phyloP scores from a whole-genome alignment of 1,284 basidiomycete genomes.

The Mixia osmundae region DNA sequence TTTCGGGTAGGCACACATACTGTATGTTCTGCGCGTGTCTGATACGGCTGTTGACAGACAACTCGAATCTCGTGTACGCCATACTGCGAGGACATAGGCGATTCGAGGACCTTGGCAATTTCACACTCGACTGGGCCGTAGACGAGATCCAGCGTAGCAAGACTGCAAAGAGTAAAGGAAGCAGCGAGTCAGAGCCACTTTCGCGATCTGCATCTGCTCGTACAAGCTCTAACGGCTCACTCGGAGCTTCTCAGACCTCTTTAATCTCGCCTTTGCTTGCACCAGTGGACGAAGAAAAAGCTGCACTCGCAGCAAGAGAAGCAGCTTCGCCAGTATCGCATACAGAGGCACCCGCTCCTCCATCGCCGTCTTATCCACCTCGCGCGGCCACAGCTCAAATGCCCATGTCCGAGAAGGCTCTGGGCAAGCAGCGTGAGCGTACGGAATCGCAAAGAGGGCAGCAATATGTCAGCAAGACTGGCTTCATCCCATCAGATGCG shows the following conservation, averaged over 20 bases:
- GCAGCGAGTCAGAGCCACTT: background rate
- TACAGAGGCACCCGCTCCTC: conserved; percentile 5
- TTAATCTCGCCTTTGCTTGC: background rate
- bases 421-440: conserved; percentile 52
- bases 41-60: conserved; percentile 27
- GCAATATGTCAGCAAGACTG: conserved; percentile 28
- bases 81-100: conserved; percentile 54
- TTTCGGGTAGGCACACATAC: conserved; percentile 7
- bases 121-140: conserved; percentile 57
- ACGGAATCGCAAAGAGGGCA: conserved; percentile 23
- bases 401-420: conserved; percentile 48
- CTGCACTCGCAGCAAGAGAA: conserved; percentile 1
- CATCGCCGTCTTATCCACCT: no score
- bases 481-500: conserved; percentile 78
- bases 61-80: conserved; percentile 68
- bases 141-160: conserved; percentile 39
- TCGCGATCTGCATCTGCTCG: background rate
- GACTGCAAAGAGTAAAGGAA: background rate
- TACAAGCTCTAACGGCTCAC: background rate
- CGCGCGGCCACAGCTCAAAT: no score
- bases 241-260: no score
- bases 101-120: conserved; percentile 69
- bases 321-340: conserved; percentile 1
- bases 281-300: background rate
- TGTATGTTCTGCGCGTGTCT: background rate